These are phyloP conservation scores for Lasiodiplodia hormozganensis DNA, from an alignment of 2,329 filamentous ascomycete species.

Conservation along the genomic window DNA sequence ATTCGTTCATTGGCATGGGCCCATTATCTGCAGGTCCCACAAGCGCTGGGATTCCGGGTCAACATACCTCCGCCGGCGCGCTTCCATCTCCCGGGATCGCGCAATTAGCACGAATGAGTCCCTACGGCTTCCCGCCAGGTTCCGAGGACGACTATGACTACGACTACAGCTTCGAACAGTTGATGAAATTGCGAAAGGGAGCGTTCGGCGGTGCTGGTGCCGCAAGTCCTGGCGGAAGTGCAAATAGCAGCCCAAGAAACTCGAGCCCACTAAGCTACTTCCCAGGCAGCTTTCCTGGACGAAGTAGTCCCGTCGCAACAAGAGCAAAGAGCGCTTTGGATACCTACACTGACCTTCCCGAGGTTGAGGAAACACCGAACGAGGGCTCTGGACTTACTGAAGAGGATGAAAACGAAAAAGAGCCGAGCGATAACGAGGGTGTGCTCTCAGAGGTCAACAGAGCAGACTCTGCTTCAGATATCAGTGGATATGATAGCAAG, in stretches of 20 bases:
- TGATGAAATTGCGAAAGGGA: conserved; percentile 74
- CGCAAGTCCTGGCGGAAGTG: conserved; percentile 57
- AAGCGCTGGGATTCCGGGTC: conserved; percentile 1
- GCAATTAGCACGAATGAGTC: conserved; percentile 69
- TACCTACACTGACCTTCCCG: conserved; percentile 9
- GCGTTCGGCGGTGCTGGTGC: conserved; percentile 74
- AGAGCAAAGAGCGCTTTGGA: conserved; percentile 25
- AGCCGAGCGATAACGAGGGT: not conserved
- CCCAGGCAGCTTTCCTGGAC: conserved; percentile 11
- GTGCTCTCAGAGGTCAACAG: conserved; percentile 6
- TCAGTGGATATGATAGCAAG: not conserved
- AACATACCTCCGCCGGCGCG: conserved; percentile 47
- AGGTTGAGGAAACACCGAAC: conserved; percentile 21
- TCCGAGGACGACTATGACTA: conserved; percentile 64
- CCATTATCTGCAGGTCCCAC: conserved; percentile 48
- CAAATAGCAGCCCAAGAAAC: conserved; percentile 44
- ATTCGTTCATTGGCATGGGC: conserved; percentile 81
- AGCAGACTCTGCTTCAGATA: conserved; percentile 14
- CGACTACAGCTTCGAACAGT: conserved; percentile 75
- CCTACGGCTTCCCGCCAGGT: conserved; percentile 59
- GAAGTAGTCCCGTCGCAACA: conserved; percentile 21
- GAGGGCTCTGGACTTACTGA: not conserved
- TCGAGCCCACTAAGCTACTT: conserved; percentile 36
- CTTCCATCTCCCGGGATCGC: conserved; percentile 76
- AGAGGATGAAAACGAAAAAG: not conserved